Conservation (phyloP, 495 filamentous ascomycete genomes). For the Aspergillus asperescens region DNA sequence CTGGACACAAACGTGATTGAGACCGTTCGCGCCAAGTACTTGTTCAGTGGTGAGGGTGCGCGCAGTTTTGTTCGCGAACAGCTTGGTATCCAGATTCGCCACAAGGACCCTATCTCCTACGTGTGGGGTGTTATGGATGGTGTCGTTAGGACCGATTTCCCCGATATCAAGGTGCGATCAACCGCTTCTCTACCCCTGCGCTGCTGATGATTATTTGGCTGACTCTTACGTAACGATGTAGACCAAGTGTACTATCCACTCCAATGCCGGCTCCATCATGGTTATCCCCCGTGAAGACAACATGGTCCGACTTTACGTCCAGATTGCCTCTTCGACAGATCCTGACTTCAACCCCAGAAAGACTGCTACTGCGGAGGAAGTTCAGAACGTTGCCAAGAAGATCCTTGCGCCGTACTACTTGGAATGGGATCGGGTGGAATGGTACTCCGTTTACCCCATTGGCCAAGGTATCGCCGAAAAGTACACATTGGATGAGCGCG, state of each 20-base stretch:
- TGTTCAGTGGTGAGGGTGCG: conserved; percentile 63
- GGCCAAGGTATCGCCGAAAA: conserved; percentile 59
- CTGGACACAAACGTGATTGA: conserved; percentile 65
- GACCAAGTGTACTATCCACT: conserved; percentile 87
- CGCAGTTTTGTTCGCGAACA: conserved; percentile 57
- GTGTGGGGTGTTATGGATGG: conserved; percentile 87
- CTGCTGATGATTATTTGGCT: too few relatives aligned
- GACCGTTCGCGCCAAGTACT: conserved; percentile 58
- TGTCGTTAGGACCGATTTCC: conserved; percentile 73
- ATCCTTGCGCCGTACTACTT: conserved; percentile 58
- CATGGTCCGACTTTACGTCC: conserved; percentile 70
- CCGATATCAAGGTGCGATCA: conserved; percentile 67
- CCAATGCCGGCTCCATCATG: conserved; percentile 65
- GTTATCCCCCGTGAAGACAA: conserved; percentile 76
- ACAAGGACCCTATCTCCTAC: conserved; percentile 60
- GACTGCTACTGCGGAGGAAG: conserved; percentile 51
- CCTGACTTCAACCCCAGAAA: conserved; percentile 50
- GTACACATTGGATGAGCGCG: conserved; percentile 51
- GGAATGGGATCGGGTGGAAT: conserved; percentile 51
- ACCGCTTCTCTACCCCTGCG: too few relatives aligned
- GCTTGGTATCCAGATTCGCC: conserved; percentile 52
- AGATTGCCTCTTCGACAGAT: conserved; percentile 61
- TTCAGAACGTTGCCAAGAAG: conserved; percentile 56
- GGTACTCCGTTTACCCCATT: conserved; percentile 62
- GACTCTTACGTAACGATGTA: conserved; percentile 41